A percentile compares a stretch with the other conserved stretches of the same genome.
phyloP scores from a whole-genome alignment of 1,284 basidiomycete species.

The Agaricales sp. region DNA sequence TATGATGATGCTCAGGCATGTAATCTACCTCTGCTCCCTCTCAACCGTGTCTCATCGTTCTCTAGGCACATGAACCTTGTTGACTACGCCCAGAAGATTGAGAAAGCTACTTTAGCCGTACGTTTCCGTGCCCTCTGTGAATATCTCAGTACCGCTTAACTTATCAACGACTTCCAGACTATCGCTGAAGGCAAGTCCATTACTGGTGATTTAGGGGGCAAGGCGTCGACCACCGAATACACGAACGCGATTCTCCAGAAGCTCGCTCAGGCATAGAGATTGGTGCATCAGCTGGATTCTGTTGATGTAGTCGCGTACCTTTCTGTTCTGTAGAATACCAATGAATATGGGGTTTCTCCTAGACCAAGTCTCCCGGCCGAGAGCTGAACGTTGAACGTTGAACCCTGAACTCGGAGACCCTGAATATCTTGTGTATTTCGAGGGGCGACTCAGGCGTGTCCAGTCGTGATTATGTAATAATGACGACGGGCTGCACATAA shows the following conservation, averaged over 20 bases:
- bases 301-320: slow-evolving; percentile 9
- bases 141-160: slow-evolving; percentile 11
- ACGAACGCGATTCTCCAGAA: slow-evolving; percentile 80
- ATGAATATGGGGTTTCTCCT: too few relatives aligned
- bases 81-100: slow-evolving; percentile 83
- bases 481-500: too few relatives aligned
- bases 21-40: slow-evolving; percentile 13
- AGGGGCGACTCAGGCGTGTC: too few relatives aligned
- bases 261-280: slow-evolving; percentile 33
- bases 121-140: slow-evolving; percentile 22
- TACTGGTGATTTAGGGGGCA: slow-evolving; percentile 90
- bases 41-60: too few relatives aligned
- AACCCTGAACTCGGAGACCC: too few relatives aligned
- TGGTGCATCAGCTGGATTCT: slow-evolving; percentile 19
- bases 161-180: slow-evolving; percentile 43
- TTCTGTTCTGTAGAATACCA: slow-evolving; percentile 4
- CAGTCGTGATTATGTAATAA: too few relatives aligned
- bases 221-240: slow-evolving; percentile 81
- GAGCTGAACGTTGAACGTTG: too few relatives aligned
- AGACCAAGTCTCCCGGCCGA: too few relatives aligned
- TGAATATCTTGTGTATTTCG: too few relatives aligned
- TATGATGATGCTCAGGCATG: slow-evolving; percentile 87
- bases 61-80: slow-evolving; percentile 88
- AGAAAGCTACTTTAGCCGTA: slow-evolving; percentile 82
- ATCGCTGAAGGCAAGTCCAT: slow-evolving; percentile 92